These are phyloP conservation scores for Filosporella fistucella DNA, from an alignment of 495 filamentous ascomycete species.

Conservation along the genomic window DNA sequence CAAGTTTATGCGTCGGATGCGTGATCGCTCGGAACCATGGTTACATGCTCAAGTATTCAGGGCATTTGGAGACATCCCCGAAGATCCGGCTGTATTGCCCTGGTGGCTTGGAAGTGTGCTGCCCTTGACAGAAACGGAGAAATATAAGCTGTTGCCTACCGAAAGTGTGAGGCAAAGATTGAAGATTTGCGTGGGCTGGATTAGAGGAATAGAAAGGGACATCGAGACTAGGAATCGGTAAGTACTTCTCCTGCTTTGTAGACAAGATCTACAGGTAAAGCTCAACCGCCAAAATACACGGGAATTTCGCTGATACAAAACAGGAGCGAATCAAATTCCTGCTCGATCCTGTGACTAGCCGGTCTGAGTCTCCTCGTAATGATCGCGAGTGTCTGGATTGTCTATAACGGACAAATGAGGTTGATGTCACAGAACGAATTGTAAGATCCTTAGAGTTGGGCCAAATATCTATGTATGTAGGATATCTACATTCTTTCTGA, in stretches of 20 bases:
- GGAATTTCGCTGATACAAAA: not conserved
- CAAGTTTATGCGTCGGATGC: constrained; percentile 64
- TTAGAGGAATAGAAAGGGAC: constrained; percentile 59
- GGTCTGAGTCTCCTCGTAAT: constrained; percentile 15
- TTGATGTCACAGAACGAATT: too few relatives aligned
- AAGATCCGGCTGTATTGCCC: constrained; percentile 71
- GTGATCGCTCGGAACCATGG: constrained; percentile 63
- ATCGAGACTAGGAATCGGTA: constrained; percentile 54
- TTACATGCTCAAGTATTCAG: constrained; percentile 61
- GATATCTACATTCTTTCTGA: too few relatives aligned
- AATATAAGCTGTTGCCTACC: constrained; percentile 67
- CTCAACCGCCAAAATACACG: not conserved
- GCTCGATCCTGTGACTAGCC: constrained; percentile 22
- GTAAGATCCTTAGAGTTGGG: too few relatives aligned
- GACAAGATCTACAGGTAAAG: not conserved
- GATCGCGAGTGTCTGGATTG: constrained; percentile 4
- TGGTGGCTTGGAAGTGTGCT: constrained; percentile 89
- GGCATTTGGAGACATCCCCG: constrained; percentile 73
- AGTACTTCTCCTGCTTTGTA: constrained; percentile 23
- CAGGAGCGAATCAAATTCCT: constrained; percentile 10
- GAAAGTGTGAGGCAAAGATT: constrained; percentile 74
- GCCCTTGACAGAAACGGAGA: constrained; percentile 71
- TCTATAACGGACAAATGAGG: constrained; percentile 11
- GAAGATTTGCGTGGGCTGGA: constrained; percentile 75
- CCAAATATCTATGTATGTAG: too few relatives aligned